phyloP scores from a whole-genome alignment of 2,329 filamentous ascomycete genomes.

The Venturia aucupariae region DNA sequence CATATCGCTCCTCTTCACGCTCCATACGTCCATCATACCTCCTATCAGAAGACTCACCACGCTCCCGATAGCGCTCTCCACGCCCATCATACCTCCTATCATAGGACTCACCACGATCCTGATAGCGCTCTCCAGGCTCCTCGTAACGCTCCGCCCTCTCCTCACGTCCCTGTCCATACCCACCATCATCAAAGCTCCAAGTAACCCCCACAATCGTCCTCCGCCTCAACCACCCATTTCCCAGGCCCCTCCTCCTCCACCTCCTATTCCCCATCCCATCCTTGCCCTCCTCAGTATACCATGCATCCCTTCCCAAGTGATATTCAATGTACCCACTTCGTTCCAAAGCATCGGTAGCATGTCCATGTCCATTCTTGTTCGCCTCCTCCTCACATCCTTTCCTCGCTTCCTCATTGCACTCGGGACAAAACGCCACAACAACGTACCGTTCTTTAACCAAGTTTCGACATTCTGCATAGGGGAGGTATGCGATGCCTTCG shows the following conservation, averaged over 20 bases:
- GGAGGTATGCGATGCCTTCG: neutral
- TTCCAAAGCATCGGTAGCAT: too few species aligned
- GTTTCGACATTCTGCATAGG: neutral
- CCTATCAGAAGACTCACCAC: too few species aligned
- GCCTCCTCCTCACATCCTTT: neutral
- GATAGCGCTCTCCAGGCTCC: neutral
- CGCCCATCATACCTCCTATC: neutral
- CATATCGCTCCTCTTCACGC: too few species aligned
- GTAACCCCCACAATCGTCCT: neutral
- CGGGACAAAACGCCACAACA: neutral
- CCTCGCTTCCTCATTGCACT: neutral
- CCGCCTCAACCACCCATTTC: neutral
- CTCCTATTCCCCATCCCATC: neutral
- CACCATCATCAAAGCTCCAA: neutral
- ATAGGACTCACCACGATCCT: neutral
- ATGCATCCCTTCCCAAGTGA: neutral
- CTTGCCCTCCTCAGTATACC: neutral
- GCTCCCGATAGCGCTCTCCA: too few species aligned
- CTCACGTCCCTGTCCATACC: neutral
- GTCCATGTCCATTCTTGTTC: too few species aligned
- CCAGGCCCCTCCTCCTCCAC: neutral
- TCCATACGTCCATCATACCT: too few species aligned
- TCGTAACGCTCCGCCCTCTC: too few species aligned
- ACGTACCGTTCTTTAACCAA: neutral
- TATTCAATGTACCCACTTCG: neutral